These are phyloP conservation scores for Fusarium sacchari DNA, from an alignment of 2,329 filamentous ascomycete species.

Conservation along the genomic window DNA sequence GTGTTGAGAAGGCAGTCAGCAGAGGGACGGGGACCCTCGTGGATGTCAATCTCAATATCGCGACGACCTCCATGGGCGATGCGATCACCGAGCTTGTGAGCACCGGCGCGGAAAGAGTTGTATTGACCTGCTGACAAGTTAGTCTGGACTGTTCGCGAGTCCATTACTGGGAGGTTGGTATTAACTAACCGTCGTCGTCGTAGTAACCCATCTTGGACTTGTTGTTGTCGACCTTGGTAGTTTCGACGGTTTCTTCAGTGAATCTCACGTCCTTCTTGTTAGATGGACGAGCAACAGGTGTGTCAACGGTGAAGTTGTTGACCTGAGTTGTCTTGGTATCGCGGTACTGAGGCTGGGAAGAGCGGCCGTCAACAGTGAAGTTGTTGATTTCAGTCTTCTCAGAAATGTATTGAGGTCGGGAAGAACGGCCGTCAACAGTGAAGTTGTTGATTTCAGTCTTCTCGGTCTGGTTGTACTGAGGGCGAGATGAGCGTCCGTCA, in stretches of 20 bases:
- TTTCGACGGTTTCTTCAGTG: conserved; percentile 73
- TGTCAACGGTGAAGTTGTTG: conserved; percentile 47
- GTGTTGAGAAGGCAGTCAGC: conserved; percentile 72
- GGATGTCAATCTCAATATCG: conserved; percentile 60
- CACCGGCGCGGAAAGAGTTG: conserved; percentile 66
- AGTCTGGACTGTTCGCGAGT: conserved; percentile 23
- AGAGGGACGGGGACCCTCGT: conserved; percentile 23
- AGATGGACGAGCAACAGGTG: conserved; percentile 54
- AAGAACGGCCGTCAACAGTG: conserved; percentile 30
- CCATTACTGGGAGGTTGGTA: neutral
- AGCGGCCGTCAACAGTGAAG: conserved; percentile 44
- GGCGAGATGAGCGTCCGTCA: conserved; percentile 36
- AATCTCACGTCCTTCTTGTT: conserved; percentile 68
- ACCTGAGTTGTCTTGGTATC: conserved; percentile 34
- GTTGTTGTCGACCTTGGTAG: conserved; percentile 57
- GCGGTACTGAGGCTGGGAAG: conserved; percentile 35
- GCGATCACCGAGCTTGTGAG: conserved; percentile 68
- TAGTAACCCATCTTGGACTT: conserved; percentile 71
- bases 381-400: conserved; percentile 45
- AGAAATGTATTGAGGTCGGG: conserved; percentile 32
- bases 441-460: conserved; percentile 31
- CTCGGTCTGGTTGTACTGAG: conserved; percentile 28
- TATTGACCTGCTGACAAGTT: conserved; percentile 60
- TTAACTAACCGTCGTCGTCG: conserved; percentile 67
- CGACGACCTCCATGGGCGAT: conserved; percentile 55